Evolutionary conservation across 345 rosid genomes (phyloP).

Genomic region (Cardiospermum halicacabum): DNA sequence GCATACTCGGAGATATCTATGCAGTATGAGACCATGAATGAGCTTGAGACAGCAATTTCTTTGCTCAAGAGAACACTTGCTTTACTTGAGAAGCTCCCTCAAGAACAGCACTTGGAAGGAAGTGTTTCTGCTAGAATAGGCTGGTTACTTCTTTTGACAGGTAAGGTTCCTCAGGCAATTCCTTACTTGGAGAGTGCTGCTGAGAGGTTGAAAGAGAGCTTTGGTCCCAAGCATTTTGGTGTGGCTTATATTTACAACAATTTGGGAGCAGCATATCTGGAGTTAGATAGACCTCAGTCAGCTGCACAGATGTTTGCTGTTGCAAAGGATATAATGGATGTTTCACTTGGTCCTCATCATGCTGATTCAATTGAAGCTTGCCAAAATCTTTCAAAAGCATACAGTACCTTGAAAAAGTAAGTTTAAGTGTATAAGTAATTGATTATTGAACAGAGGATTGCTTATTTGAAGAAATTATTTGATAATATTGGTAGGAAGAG

Average conservation of each 20-base stretch:
- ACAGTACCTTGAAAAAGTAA: conserved; percentile 77
- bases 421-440: conserved; percentile 14
- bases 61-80: conserved; percentile 65
- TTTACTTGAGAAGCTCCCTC: conserved; percentile 79
- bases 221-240: conserved; percentile 90
- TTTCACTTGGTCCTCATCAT: conserved; percentile 90
- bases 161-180: conserved; percentile 76
- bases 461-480: not conserved
- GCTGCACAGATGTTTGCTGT: conserved; percentile 96
- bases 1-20: conserved; percentile 88
- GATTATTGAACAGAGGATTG: not conserved
- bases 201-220: conserved; percentile 80
- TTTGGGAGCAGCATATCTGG: conserved; percentile 92
- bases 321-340: conserved; percentile 93
- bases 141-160: conserved; percentile 78
- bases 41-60: conserved; percentile 71
- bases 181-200: conserved; percentile 87
- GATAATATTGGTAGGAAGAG: not conserved
- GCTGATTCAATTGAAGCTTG: conserved; percentile 87
- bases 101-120: conserved; percentile 84
- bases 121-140: conserved; percentile 91
- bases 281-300: conserved; percentile 81
- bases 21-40: conserved; percentile 89
- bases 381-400: conserved; percentile 90
- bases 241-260: conserved; percentile 89